Evolutionary conservation across 768 basidiomycete genomes (phyloP), one percentile per base, ranked within the genome.

Genomic region (Panus rudis): DNA sequence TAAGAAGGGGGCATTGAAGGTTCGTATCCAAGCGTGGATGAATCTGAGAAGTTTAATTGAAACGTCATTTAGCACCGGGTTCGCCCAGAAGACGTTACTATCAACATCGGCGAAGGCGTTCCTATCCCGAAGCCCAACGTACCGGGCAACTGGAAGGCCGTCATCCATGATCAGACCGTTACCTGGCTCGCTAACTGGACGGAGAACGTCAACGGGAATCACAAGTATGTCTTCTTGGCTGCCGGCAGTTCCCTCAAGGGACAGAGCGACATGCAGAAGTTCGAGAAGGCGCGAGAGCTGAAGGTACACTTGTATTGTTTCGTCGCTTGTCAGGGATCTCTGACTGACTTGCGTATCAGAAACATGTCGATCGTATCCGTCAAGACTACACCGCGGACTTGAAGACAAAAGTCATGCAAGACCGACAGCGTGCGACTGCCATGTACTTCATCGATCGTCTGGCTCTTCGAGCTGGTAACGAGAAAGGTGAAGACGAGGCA

Each of bases 161-260:
- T 96, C 17, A 73, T 79, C 10, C 90, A 98, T 58, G 93, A 98
- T 59, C 84, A 93, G 52, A 97, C 92, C 3, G 96, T 98, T 21
- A 98, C 96, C 11, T 99, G 96, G 96, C 74, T 99, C 37, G 96
- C 96, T 4, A 93, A 87, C 43, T 99, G 96, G 96, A 92, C 92
- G 35, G 96, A 98, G 64, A 99, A 99, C 58, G 81, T 98, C 65
- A 98, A 98, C 57, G 79, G 81, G 47, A 89, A 84, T 58, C 81
- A 88, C 63, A 97, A 98, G 67, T 99, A 99, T 58, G 96, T 99
- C 42, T 98, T 98, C 74, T 66, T 98, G 50, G 91, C 96, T 6
- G 89, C 96, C n/a, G 92, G 91, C 31, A 94, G 91, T 55, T 93
- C 92, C 6, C 74, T 97, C 57, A 99, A 99, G 66, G 96, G 96